Evolutionary conservation across 352 stramenopile species (phyloP).

Genomic region (Phytophthora fragariae): DNA sequence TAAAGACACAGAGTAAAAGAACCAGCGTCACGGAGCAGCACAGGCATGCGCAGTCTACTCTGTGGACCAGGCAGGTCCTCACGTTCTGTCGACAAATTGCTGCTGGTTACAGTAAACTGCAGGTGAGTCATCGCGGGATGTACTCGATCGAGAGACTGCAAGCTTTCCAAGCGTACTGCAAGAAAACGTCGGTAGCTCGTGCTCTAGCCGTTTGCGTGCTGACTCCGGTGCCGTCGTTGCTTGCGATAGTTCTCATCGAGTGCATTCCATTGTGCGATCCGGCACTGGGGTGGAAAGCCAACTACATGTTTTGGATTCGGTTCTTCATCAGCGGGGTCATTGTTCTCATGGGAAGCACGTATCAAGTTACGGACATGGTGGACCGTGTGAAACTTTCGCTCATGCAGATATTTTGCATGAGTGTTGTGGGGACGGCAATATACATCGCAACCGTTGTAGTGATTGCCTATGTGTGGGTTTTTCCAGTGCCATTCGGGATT

Average conservation of each 20-base stretch:
- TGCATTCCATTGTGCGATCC: conserved; percentile 19
- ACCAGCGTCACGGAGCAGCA: conserved; percentile 7
- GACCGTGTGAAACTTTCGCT: conserved; percentile 11
- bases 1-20: neutral
- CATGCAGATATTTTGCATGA: conserved; percentile 17
- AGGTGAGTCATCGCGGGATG: conserved; percentile 40
- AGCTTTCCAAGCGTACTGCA: conserved; percentile 42
- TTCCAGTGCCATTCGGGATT: conserved; percentile 49
- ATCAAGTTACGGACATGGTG: conserved; percentile 24
- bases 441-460: conserved; percentile 27
- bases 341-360: conserved; percentile 12
- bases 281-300: conserved; percentile 22
- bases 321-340: conserved; percentile 21
- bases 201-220: conserved; percentile 20
- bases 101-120: conserved; percentile 3
- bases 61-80: neutral
- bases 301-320: conserved; percentile 38
- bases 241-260: conserved; percentile 23
- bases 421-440: conserved; percentile 1
- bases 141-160: conserved; percentile 53
- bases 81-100: neutral
- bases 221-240: conserved; percentile 19
- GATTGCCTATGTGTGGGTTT: conserved; percentile 37
- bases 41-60: neutral
- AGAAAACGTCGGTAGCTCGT: conserved; percentile 7